These are phyloP conservation scores for Lactarius sanguifluus DNA, from an alignment of 768 basidiomycete genomes.

Conservation along the genomic window DNA sequence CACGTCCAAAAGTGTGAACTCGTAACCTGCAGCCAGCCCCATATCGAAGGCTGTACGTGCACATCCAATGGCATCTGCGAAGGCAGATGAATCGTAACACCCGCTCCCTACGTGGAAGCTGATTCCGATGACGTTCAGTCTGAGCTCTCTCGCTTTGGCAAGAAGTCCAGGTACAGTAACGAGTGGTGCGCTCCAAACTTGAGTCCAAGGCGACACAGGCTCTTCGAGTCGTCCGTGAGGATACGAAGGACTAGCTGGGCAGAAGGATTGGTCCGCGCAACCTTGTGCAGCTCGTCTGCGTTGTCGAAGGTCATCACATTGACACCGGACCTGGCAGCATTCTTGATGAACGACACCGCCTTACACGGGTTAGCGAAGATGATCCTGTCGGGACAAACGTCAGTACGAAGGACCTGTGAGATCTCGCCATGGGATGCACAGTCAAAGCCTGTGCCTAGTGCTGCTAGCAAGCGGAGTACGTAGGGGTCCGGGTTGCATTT, in stretches of 20 bases:
- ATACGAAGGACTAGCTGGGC: slow-evolving; percentile 93
- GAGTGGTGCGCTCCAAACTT: slow-evolving; percentile 96
- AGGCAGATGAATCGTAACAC: slow-evolving; percentile 89
- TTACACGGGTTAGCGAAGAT: slow-evolving; percentile 99
- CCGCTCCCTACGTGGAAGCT: slow-evolving; percentile 99
- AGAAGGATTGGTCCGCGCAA: slow-evolving; percentile 72
- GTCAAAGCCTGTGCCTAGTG: slow-evolving; percentile 92
- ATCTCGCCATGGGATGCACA: slow-evolving; percentile 97
- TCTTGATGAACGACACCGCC: slow-evolving; percentile 87
- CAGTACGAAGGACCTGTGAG: slow-evolving; percentile 67
- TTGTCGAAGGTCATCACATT: slow-evolving; percentile 99
- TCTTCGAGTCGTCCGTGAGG: slow-evolving; percentile 96
- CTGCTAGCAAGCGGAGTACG: slow-evolving; percentile 85
- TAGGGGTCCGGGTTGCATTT: slow-evolving; percentile 99
- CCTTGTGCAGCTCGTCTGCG: slow-evolving; percentile 92
- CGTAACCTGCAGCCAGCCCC: slow-evolving; percentile 76
- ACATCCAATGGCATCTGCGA: slow-evolving; percentile 84
- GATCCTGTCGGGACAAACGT: slow-evolving; percentile 76
- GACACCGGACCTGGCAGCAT: slow-evolving; percentile 75
- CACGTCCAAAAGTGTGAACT: slow-evolving; percentile 83
- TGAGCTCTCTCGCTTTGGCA: slow-evolving; percentile 71
- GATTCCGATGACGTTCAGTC: slow-evolving; percentile 87
- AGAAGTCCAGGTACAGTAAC: slow-evolving; percentile 76
- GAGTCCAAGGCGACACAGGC: slow-evolving; percentile 87
- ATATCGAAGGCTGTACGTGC: slow-evolving; percentile 86